Conservation (phyloP, 179 eudicot species). For the Beta corolliflora region DNA sequence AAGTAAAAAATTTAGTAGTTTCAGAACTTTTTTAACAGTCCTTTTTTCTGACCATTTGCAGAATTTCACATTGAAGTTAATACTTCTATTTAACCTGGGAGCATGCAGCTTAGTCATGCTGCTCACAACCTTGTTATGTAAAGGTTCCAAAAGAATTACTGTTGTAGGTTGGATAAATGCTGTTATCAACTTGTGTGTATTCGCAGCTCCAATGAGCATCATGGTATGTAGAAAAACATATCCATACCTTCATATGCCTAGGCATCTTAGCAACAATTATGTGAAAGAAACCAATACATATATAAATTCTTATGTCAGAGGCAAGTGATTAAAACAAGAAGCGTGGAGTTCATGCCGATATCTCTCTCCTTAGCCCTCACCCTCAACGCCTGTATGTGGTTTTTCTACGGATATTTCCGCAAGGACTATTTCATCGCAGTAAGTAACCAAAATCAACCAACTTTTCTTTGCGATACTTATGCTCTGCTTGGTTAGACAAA, state of each 20-base stretch:
- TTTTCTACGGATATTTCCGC: conserved; percentile 66
- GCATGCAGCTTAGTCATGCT: conserved; percentile 45
- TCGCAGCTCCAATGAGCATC: conserved; percentile 73
- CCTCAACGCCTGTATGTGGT: conserved; percentile 64
- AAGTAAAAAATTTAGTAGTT: neutral
- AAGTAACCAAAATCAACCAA: conserved; percentile 25
- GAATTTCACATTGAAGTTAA: conserved; percentile 46
- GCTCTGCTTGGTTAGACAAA: too few species aligned
- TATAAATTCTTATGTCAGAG: conserved; percentile 38
- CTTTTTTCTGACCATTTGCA: conserved; percentile 25
- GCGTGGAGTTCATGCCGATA: conserved; percentile 85
- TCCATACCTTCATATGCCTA: neutral
- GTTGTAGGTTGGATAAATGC: conserved; percentile 83
- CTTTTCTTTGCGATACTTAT: neutral
- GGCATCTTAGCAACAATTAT: neutral
- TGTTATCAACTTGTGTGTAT: conserved; percentile 58
- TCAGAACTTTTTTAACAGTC: neutral
- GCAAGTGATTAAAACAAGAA: conserved; percentile 68
- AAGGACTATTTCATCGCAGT: conserved; percentile 72
- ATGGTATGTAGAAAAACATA: conserved; percentile 49
- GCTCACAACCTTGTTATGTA: conserved; percentile 37
- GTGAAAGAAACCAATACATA: neutral
- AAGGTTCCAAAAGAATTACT: conserved; percentile 38
- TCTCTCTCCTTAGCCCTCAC: conserved; percentile 70
- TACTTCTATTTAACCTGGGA: conserved; percentile 49